Evolutionary conservation across 2,329 filamentous ascomycete species (phyloP).

Genomic region (Chaetoscypha palmicola): DNA sequence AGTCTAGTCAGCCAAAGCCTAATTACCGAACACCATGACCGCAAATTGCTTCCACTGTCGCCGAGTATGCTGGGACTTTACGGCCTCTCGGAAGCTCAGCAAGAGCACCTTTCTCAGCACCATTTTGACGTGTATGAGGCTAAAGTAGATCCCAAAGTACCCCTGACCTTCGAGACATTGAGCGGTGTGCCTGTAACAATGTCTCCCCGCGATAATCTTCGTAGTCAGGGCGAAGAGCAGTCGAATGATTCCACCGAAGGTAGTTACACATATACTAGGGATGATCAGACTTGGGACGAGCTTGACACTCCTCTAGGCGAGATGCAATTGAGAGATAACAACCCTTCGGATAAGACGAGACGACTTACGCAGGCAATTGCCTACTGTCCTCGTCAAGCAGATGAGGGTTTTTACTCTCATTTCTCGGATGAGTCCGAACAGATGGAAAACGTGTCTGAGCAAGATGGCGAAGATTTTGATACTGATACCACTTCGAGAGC

Average conservation of each 20-base stretch:
- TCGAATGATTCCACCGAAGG: background rate
- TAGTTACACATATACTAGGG: background rate
- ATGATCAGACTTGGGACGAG: background rate
- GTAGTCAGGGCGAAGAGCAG: background rate
- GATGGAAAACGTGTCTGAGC: background rate
- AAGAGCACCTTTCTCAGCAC: slow-evolving; percentile 11
- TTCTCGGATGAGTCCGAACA: background rate
- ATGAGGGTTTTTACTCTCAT: background rate
- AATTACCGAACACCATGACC: slow-evolving; percentile 27
- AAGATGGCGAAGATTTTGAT: background rate
- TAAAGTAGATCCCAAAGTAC: background rate
- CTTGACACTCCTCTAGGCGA: background rate
- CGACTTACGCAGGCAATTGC: no score
- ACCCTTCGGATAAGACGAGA: background rate
- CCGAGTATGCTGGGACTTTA: slow-evolving; percentile 18
- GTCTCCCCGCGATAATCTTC: background rate
- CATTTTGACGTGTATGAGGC: slow-evolving; percentile 5
- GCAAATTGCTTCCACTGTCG: slow-evolving; percentile 15
- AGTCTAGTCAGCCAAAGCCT: slow-evolving; percentile 43
- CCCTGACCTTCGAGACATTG: background rate
- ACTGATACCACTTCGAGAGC: background rate
- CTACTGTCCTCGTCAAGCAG: background rate
- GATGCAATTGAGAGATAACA: background rate
- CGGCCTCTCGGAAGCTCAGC: slow-evolving; percentile 8
- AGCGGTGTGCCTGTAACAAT: background rate